These are phyloP conservation scores for Harringtonia lauricola DNA, from an alignment of 2,329 filamentous ascomycete genomes.

Conservation along the genomic window DNA sequence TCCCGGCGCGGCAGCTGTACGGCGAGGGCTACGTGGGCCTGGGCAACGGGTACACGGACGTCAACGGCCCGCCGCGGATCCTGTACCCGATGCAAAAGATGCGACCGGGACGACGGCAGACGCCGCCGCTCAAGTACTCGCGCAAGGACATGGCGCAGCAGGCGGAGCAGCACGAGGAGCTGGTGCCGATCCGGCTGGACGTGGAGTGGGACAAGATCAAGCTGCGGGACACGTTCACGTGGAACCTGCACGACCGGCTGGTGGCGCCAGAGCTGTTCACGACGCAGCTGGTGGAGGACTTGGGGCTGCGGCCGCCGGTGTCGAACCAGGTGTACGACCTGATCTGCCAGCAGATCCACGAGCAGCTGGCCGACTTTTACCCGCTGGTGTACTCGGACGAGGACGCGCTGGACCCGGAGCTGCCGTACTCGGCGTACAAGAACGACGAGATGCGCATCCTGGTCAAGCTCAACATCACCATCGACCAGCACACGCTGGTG, in stretches of 20 bases:
- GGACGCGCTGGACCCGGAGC: constrained; percentile 76
- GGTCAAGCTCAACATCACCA: constrained; percentile 94
- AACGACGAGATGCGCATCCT: constrained; percentile 98
- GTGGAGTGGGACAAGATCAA: constrained; percentile 95
- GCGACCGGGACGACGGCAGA: constrained; percentile 65
- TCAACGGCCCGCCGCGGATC: constrained; percentile 53
- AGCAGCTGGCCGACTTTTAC: constrained; percentile 88
- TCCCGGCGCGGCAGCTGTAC: constrained; percentile 47
- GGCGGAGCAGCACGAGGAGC: constrained; percentile 80
- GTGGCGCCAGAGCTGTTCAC: constrained; percentile 74
- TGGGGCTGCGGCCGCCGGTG: constrained; percentile 66
- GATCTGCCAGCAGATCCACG: constrained; percentile 60
- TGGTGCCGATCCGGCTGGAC: constrained; percentile 84
- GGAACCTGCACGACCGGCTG: constrained; percentile 90
- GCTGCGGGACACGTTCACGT: constrained; percentile 93
- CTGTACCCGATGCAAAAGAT: constrained; percentile 71
- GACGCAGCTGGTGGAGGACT: constrained; percentile 81
- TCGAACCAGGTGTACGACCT: constrained; percentile 52
- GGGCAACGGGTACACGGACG: constrained; percentile 76
- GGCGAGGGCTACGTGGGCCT: constrained; percentile 77
- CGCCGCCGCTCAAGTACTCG: constrained; percentile 60
- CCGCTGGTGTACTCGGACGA: constrained; percentile 86
- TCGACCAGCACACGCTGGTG: constrained; percentile 84
- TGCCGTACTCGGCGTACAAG: constrained; percentile 90
- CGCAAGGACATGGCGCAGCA: constrained; percentile 76